A percentile compares a stretch with the other conserved stretches of the same genome.
phyloP scores from a whole-genome alignment of 106 monocot species.

The Acorus calamus region DNA sequence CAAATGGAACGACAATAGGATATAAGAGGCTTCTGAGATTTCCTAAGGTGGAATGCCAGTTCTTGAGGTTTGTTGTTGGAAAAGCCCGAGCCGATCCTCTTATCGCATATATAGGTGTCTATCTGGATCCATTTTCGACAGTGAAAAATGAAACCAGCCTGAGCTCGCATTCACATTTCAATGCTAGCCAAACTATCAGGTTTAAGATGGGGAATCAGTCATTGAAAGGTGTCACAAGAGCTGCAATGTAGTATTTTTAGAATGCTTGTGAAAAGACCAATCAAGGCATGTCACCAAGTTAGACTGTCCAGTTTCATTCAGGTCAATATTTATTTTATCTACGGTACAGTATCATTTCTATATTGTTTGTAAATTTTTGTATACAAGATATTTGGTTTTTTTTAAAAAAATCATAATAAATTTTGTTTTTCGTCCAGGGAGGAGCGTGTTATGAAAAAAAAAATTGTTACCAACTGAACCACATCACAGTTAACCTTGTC shows the following conservation, averaged over 20 bases:
- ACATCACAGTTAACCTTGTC: too few relatives aligned
- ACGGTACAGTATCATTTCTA: too few relatives aligned
- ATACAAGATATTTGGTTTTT: too few relatives aligned
- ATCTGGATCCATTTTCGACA: constrained; percentile 40
- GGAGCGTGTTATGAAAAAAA: too few relatives aligned
- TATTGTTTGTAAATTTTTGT: too few relatives aligned
- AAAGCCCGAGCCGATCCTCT: constrained; percentile 77
- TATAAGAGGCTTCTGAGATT: constrained; percentile 71
- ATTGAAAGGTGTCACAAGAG: constrained; percentile 5
- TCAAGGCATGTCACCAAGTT: too few relatives aligned
- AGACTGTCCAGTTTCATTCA: too few relatives aligned
- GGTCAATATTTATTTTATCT: too few relatives aligned
- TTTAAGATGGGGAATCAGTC: constrained; percentile 3
- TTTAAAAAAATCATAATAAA: too few relatives aligned
- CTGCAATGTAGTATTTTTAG: constrained; percentile 16
- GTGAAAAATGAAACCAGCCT: constrained; percentile 4
- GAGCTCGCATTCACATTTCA: constrained; percentile 4
- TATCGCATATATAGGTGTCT: constrained; percentile 60
- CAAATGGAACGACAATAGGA: constrained; percentile 71
- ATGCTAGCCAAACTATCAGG: constrained; percentile 10
- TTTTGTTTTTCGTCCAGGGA: too few relatives aligned
- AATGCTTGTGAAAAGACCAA: too few relatives aligned
- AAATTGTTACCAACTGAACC: too few relatives aligned
- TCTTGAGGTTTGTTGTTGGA: constrained; percentile 49
- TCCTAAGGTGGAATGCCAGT: constrained; percentile 28